phyloP scores from a whole-genome alignment of 1,139 yeast genomes.

The Hemisphaericaspora xylofermentans region DNA sequence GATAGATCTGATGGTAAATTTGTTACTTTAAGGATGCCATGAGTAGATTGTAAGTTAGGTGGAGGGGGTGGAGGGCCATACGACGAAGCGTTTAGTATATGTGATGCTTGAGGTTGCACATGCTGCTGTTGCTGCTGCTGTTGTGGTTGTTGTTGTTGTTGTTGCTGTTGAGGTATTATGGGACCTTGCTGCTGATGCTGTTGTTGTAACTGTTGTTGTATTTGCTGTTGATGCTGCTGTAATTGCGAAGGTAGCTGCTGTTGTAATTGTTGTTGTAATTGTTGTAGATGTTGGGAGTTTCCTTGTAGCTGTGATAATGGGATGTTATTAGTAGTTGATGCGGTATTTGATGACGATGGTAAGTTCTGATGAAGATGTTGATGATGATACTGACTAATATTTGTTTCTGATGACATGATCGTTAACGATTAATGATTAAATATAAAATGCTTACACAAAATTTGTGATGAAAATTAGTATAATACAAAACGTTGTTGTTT shows the following conservation, averaged over 20 bases:
- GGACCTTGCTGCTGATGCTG: constrained; percentile 4
- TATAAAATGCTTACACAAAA: too few relatives aligned
- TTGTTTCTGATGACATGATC: constrained; percentile 22
- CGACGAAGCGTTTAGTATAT: not conserved
- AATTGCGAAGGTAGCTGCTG: not conserved
- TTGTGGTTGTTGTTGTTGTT: constrained; percentile 6
- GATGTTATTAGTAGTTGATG: constrained; percentile 14
- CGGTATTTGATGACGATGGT: constrained; percentile 13
- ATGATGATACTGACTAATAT: constrained; percentile 18
- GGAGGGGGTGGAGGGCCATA: constrained; percentile 7
- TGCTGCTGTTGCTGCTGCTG: constrained; percentile 11
- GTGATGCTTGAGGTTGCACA: constrained; percentile 4
- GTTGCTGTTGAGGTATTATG: constrained; percentile 3
- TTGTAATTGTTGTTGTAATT: constrained; percentile 1
- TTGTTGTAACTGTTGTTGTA: constrained; percentile 2
- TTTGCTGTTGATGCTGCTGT: not conserved
- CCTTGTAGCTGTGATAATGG: constrained; percentile 1
- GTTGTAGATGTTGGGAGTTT: not conserved
- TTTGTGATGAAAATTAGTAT: too few relatives aligned
- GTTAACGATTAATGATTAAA: too few relatives aligned
- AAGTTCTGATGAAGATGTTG: too few relatives aligned
- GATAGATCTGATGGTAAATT: constrained; percentile 69
- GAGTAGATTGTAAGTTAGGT: constrained; percentile 5
- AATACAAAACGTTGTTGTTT: too few relatives aligned
- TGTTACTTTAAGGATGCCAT: constrained; percentile 12